Evolutionary conservation across 1,284 basidiomycete genomes (phyloP), one percentile per base, ranked within the genome.

Genomic region (Cryptococcus sp.): DNA sequence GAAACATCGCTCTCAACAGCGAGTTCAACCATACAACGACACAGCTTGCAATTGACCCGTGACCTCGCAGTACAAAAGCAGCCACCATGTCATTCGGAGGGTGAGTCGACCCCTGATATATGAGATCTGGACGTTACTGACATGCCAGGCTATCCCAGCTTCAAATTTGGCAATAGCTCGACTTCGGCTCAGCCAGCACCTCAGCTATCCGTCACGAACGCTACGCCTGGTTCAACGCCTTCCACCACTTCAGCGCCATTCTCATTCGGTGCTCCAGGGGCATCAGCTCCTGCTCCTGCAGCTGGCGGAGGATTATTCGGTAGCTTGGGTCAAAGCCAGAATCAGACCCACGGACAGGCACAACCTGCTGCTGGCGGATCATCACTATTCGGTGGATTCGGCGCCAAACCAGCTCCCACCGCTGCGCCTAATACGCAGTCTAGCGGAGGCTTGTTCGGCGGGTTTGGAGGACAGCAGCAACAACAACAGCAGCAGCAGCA

Each of bases 11-110:
- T n/a, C n/a, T 45, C 42, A 13, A 10, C 42, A 19, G 42, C 7
- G 7, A 45, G n/a, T 25, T 25, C 25, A 25, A 25, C 25, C 25
- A 45, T 45, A 19, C 42, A 6, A 8, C 25, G 10, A 8, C 13
- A 35, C 31, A 10, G 31, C 31, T 35, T 8, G 7, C 31, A 13
- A 8, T 35, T 3, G 2, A 10, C 8, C 31, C 5, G 15, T 17
- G 48, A 16, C 16, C 4, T 6, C 20, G 15, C 31, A 20, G 23
- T 50, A 1, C 1, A 6, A 2, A 27, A 15, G 48, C 45, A 16
- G 19, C 25, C 23, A 54, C 0, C 20, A 68, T 68, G 66, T 64
- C 66, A 17, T 68, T 68, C 46, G 66, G 66, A 62, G 56, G 60
- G 66, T 68, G 25, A 61, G 66, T 35, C 27, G 20, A 41, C 41